Conservation (phyloP, 2,329 filamentous ascomycete genomes). For the Fusarium sacchari region DNA sequence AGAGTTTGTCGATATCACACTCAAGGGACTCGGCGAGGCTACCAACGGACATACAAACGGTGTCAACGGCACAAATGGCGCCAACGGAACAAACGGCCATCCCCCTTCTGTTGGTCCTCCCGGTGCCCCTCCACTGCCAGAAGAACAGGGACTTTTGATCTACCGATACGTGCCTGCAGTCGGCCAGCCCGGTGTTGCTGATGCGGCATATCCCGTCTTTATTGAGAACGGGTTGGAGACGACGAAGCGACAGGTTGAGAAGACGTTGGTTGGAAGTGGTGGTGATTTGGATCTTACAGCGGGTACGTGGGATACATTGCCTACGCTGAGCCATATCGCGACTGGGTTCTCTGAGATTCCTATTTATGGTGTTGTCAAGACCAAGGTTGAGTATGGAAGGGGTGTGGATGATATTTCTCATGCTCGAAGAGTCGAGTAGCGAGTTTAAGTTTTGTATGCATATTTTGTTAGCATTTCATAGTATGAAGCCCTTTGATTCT, state of each 20-base stretch:
- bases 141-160: not conserved
- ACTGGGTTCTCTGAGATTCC: conserved; percentile 28
- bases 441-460: not conserved
- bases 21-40: not conserved
- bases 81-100: not conserved
- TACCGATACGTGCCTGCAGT: conserved; percentile 20
- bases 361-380: conserved; percentile 22
- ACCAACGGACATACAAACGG: not conserved
- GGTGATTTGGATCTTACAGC: not conserved
- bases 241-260: conserved; percentile 9
- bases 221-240: not conserved
- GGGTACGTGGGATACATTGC: conserved; percentile 18
- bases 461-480: not conserved
- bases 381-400: conserved; percentile 15
- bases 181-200: not conserved
- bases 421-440: conserved; percentile 20
- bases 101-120: not conserved
- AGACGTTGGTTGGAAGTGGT: not conserved
- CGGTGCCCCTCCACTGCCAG: conserved; percentile 21
- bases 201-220: conserved; percentile 10
- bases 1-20: conserved; percentile 4
- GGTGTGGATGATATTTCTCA: conserved; percentile 24
- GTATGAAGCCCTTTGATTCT: not conserved
- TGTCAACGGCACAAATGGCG: not conserved
- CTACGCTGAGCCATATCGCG: conserved; percentile 31